Base-by-base conservation (phyloP, 176 grass and related monocot genomes). In the Phoenix dactylifera region DNA sequence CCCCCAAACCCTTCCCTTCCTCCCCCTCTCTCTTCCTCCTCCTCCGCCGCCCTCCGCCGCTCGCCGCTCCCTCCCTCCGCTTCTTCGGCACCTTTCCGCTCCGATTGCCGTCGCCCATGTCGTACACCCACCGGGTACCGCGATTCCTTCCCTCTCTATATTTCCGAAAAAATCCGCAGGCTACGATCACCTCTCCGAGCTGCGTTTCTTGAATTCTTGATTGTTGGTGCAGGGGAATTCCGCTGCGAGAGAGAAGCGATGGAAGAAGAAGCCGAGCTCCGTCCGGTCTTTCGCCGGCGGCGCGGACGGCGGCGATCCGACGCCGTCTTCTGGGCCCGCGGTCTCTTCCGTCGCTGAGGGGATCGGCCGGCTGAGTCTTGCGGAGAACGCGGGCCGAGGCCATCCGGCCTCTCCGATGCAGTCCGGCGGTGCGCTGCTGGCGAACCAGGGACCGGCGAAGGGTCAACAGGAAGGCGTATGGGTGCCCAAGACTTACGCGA, bases 401-500 rank as follows among this genome's bases (percentile, higher is more conserved):
- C 35, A 44, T 44, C 35, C 7, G 49, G 57, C 65, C 6, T 12
- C 26, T 23, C 29, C 65, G 7, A 35, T 54, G 52, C 51, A 17
- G 51, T 55, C 55, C 6, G 65, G 26, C 20, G 24, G 59, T 60
- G 16, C 77, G 28, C 59, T 17, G 59, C 18, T 55, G 50, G 18
- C 29, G 50, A 39, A 50, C 19, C 44, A 51, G 26, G 70, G 48
- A 32, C 7, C 51, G 4, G 18, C 14, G 28, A 56, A 52, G 17
- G 26, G 69, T 19, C 25, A 52, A 0, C 26, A 15, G 18, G 29
- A 24, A 15, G 59, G 75, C 51, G 7, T 78, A 12, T 90, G 78
- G 92, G 62, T 78, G 28, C 78, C 78, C 12, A 91, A 70, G 77
- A 73, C 57, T 30, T 86, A 70, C 52, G 64, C 24, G 28, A 70